phyloP scores from a whole-genome alignment of 2,329 filamentous ascomycete species.

The Xylariaceae sp. region DNA sequence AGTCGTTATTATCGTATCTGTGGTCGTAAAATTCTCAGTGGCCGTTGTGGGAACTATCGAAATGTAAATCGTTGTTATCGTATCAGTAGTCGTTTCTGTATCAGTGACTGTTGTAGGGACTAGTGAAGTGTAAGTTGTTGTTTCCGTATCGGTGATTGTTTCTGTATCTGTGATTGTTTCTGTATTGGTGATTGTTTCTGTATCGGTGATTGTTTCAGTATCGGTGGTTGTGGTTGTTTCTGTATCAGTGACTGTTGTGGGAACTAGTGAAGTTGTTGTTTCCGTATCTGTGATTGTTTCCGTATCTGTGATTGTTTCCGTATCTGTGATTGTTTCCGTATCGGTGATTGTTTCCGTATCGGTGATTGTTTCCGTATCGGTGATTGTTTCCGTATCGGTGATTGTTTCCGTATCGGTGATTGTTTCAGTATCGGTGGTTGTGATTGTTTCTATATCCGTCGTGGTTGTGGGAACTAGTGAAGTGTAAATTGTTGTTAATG shows the following conservation, averaged over 20 bases:
- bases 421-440: not conserved
- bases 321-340: not conserved
- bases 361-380: not conserved
- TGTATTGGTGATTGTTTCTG: constrained; percentile 8
- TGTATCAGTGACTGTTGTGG: constrained; percentile 20
- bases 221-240: constrained; percentile 18
- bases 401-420: constrained; percentile 1
- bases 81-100: constrained; percentile 10
- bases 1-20: constrained; percentile 27
- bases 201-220: constrained; percentile 7
- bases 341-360: constrained; percentile 12
- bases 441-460: not conserved
- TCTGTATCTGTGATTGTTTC: not conserved
- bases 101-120: constrained; percentile 18
- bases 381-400: constrained; percentile 11
- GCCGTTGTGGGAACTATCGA: constrained; percentile 26
- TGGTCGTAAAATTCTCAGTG: not conserved
- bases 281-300: constrained; percentile 26
- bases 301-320: constrained; percentile 3
- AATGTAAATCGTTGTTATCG: constrained; percentile 30
- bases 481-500: constrained; percentile 2
- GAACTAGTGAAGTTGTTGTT: constrained; percentile 17
- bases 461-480: not conserved
- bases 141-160: constrained; percentile 12
- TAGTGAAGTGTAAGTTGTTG: not conserved